phyloP scores from a whole-genome alignment of 2,329 filamentous ascomycete genomes.

The Ceratocystis harringtonii region DNA sequence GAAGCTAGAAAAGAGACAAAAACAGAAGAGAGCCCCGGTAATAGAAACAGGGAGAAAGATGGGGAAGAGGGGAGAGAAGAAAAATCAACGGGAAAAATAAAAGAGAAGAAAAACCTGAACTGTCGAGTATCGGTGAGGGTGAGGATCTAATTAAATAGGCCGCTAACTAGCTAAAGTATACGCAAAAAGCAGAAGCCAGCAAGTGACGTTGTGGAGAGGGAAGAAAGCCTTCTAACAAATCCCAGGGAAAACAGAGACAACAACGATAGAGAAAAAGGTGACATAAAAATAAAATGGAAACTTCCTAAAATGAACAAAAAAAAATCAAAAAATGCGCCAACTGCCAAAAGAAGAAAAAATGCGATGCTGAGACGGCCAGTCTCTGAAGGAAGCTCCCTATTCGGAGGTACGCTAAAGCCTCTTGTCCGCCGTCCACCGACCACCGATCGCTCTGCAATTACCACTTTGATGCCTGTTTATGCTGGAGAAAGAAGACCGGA shows the following conservation, averaged over 20 bases:
- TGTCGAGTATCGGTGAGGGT: not conserved
- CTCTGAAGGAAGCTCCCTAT: not conserved
- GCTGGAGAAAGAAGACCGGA: too few species aligned
- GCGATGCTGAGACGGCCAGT: not conserved
- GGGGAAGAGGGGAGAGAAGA: slow-evolving; percentile 5
- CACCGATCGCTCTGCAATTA: too few species aligned
- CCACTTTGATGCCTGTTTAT: too few species aligned
- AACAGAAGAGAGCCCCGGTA: not conserved
- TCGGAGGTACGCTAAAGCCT: not conserved
- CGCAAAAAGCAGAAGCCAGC: not conserved
- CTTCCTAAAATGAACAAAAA: not conserved
- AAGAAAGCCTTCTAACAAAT: not conserved
- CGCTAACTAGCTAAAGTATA: not conserved
- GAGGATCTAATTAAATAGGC: slow-evolving; percentile 11
- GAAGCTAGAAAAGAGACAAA: not conserved
- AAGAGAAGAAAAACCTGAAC: slow-evolving; percentile 16
- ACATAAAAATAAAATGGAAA: not conserved
- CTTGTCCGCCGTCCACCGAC: too few species aligned
- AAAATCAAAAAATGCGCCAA: not conserved
- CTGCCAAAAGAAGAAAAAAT: not conserved
- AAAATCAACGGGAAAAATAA: not conserved
- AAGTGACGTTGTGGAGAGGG: slow-evolving; percentile 9
- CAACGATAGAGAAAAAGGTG: not conserved
- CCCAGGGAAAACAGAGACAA: not conserved
- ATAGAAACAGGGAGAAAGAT: slow-evolving; percentile 9